Conservation (phyloP, 2,329 filamentous ascomycete species). For the Fusarium oxysporum region DNA sequence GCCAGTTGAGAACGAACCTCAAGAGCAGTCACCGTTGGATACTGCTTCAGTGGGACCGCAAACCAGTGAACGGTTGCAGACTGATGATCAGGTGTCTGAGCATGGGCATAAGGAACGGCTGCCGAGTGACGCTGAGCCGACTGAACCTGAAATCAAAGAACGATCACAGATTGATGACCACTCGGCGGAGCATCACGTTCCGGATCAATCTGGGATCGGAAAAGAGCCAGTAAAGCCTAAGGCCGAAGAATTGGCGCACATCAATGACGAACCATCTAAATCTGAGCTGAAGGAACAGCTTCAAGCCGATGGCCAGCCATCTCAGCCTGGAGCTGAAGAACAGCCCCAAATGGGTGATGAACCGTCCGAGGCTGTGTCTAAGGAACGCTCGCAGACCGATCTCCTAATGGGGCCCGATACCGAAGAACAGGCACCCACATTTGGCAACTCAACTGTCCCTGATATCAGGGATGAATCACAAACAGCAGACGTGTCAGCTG, state of each 20-base stretch:
- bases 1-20: neutral
- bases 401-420: neutral
- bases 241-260: neutral
- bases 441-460: neutral
- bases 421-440: neutral
- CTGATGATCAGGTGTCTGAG: neutral
- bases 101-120: neutral
- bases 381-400: conserved; percentile 1
- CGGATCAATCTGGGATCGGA: neutral
- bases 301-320: neutral
- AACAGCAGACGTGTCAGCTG: neutral
- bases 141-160: neutral
- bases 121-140: neutral
- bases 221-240: neutral
- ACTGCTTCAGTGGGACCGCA: neutral
- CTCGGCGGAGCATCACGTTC: neutral
- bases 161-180: neutral
- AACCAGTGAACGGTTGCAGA: neutral
- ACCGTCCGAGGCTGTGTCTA: neutral
- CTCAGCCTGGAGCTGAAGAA: neutral
- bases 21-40: neutral
- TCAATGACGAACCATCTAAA: neutral
- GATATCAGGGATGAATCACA: neutral
- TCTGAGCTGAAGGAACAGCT: neutral
- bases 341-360: neutral